A percentile compares a stretch with the other conserved stretches of the same genome.
These are phyloP conservation scores for Penicillium ucsense DNA, from an alignment of 495 filamentous ascomycete genomes.

Conservation along the genomic window DNA sequence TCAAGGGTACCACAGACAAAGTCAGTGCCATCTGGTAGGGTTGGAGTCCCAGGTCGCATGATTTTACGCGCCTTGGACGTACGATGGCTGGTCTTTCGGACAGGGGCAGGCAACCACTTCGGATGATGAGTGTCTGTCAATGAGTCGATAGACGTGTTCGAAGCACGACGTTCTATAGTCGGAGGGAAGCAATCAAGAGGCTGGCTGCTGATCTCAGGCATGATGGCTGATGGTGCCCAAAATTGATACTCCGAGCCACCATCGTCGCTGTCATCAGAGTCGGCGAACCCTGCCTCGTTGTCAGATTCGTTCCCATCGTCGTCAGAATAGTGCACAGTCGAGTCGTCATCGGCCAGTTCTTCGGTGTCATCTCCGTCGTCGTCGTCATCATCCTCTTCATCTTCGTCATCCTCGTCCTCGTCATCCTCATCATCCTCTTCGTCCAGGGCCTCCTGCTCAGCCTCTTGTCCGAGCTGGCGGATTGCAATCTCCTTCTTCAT, in stretches of 20 bases:
- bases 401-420: constrained; percentile 54
- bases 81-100: constrained; percentile 19
- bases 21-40: constrained; percentile 91
- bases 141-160: constrained; percentile 59
- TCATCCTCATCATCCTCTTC: constrained; percentile 90
- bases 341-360: constrained; percentile 49
- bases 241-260: constrained; percentile 62
- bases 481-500: constrained; percentile 85
- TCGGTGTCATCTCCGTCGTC: constrained; percentile 52
- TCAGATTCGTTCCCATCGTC: constrained; percentile 86
- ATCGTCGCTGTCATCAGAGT: constrained; percentile 71
- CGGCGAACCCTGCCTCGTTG: constrained; percentile 88
- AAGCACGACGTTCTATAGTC: constrained; percentile 38
- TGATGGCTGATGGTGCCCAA: constrained; percentile 61
- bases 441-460: constrained; percentile 68
- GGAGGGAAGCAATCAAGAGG: constrained; percentile 38
- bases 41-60: constrained; percentile 66
- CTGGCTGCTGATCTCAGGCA: constrained; percentile 45
- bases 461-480: constrained; percentile 79
- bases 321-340: constrained; percentile 53
- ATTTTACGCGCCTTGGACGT: constrained; percentile 19
- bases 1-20: constrained; percentile 97
- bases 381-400: constrained; percentile 63
- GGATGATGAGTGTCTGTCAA: constrained; percentile 33
- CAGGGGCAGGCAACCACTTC: constrained; percentile 24